These are phyloP conservation scores for Stenogyne calaminthoides DNA, from an alignment of 305 asterid species.

Conservation along the genomic window DNA sequence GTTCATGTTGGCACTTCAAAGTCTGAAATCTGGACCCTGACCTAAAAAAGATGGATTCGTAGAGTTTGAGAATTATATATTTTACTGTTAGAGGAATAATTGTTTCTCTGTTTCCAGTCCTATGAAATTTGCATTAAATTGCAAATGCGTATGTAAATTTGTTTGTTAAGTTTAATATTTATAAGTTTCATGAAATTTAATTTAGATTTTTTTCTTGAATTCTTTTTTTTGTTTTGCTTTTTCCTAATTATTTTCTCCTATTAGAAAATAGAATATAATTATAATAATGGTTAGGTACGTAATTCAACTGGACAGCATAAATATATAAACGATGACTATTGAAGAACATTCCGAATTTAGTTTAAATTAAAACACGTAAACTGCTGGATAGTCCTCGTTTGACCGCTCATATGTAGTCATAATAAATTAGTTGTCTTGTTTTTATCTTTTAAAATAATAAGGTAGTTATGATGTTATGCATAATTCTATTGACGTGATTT, in stretches of 20 bases:
- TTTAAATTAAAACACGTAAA: constrained; percentile 13
- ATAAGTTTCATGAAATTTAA: no score
- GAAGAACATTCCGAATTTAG: background rate
- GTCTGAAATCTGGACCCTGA: background rate
- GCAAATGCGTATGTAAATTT: no score
- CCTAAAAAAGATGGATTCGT: background rate
- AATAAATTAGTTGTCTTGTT: background rate
- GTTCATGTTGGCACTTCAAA: constrained; percentile 1
- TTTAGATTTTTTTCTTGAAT: no score
- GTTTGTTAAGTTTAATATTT: no score
- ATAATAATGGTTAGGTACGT: no score
- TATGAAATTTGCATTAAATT: background rate
- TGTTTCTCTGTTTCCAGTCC: background rate
- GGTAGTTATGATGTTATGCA: background rate
- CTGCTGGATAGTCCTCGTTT: constrained; percentile 4
- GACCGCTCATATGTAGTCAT: background rate
- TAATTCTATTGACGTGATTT: background rate
- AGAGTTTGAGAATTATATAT: background rate
- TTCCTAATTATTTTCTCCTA: no score
- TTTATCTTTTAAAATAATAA: no score
- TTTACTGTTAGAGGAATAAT: background rate
- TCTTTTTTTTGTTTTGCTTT: no score
- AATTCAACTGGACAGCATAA: no score
- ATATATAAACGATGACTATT: background rate
- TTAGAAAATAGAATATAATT: no score